Percentiles rank a stretch among this genome's conserved stretches.
phyloP scores from a whole-genome alignment of 371 early-diverging fungal species.

The Syncephalastrum monosporum region DNA sequence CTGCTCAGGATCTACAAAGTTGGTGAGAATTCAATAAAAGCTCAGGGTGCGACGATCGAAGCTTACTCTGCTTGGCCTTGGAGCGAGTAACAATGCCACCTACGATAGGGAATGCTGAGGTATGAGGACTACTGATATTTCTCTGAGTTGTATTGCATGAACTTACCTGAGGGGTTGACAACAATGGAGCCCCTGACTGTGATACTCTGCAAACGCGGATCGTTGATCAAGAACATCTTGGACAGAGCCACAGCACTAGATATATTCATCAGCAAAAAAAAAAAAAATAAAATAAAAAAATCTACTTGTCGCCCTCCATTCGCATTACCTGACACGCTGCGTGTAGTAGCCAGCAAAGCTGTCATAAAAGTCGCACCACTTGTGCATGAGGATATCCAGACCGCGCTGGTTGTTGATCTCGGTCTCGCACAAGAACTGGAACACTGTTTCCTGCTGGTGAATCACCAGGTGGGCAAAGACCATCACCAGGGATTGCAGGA shows the following conservation, averaged over 20 bases:
- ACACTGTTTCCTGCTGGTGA: slow-evolving; percentile 66
- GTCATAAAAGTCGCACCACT: slow-evolving; percentile 78
- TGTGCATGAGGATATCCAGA: slow-evolving; percentile 64
- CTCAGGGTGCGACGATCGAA: not conserved
- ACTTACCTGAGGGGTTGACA: slow-evolving; percentile 61
- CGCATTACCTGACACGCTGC: slow-evolving; percentile 70
- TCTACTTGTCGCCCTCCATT: not conserved
- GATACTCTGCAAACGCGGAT: slow-evolving; percentile 67
- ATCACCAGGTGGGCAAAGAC: slow-evolving; percentile 84
- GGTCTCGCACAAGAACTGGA: slow-evolving; percentile 62
- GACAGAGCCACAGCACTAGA: slow-evolving; percentile 77
- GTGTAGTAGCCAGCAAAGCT: slow-evolving; percentile 76
- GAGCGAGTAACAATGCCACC: slow-evolving; percentile 62
- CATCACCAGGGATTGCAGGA: slow-evolving; percentile 85
- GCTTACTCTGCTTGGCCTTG: slow-evolving; percentile 51
- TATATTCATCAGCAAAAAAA: slow-evolving; percentile 2
- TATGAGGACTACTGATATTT: not conserved
- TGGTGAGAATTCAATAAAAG: not conserved
- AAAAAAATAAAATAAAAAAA: not conserved
- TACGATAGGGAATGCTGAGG: not conserved
- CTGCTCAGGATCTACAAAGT: slow-evolving; percentile 70
- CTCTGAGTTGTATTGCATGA: not conserved
- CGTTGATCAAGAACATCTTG: slow-evolving; percentile 64
- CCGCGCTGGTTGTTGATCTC: slow-evolving; percentile 59
- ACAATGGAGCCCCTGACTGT: slow-evolving; percentile 82